phyloP scores from a whole-genome alignment of 106 monocot genomes.

The Dendrobium officinale region DNA sequence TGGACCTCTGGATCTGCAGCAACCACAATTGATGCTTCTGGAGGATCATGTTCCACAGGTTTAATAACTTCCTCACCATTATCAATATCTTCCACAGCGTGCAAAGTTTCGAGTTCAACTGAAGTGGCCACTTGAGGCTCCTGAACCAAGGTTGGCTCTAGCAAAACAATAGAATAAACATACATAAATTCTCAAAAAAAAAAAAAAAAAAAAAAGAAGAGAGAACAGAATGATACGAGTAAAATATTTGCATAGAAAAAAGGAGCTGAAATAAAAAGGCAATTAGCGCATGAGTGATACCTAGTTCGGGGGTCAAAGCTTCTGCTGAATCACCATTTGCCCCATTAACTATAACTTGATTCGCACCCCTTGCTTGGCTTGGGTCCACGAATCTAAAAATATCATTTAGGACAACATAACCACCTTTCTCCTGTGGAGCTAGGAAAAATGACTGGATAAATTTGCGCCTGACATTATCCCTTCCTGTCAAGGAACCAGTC shows the following conservation, averaged over 20 bases:
- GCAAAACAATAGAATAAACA: neutral
- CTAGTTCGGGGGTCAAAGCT: slow-evolving; percentile 17
- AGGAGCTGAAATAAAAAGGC: neutral
- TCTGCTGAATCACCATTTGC: slow-evolving; percentile 15
- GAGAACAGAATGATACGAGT: neutral
- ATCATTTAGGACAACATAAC: slow-evolving; percentile 74
- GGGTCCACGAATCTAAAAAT: slow-evolving; percentile 43
- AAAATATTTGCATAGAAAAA: neutral
- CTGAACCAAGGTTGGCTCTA: slow-evolving; percentile 11
- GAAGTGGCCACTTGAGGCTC: slow-evolving; percentile 6
- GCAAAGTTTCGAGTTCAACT: slow-evolving; percentile 2
- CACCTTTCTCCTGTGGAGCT: slow-evolving; percentile 67
- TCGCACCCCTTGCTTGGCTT: slow-evolving; percentile 16
- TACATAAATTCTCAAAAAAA: neutral
- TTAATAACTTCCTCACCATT: slow-evolving; percentile 10
- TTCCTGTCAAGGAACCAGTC: slow-evolving; percentile 40
- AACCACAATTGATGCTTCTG: slow-evolving; percentile 14
- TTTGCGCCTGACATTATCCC: slow-evolving; percentile 28
- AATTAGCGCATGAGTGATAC: slow-evolving; percentile 9
- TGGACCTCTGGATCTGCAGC: slow-evolving; percentile 11
- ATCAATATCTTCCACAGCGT: slow-evolving; percentile 5
- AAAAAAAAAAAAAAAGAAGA: no score
- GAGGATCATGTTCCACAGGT: slow-evolving; percentile 13
- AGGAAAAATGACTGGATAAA: slow-evolving; percentile 82
- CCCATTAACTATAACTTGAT: slow-evolving; percentile 18